Percentiles rank a stretch among this genome's conserved stretches.
Evolutionary conservation across 495 filamentous ascomycete species (phyloP).

Genomic region (Annulohypoxylon maeteangense): DNA sequence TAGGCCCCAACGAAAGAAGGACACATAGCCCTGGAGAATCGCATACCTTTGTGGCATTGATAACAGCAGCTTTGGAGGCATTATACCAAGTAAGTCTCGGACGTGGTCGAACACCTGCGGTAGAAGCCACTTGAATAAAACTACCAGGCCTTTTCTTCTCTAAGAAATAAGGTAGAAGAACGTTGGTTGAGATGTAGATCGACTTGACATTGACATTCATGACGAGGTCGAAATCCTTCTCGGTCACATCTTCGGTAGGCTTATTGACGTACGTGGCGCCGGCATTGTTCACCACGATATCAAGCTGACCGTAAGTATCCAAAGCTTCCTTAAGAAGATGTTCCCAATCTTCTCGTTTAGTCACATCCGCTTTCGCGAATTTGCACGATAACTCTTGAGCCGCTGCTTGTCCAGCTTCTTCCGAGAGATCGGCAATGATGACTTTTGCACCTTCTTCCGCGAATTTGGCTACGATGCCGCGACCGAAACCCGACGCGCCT

Average conservation of each 20-base stretch:
- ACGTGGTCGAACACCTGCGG: slow-evolving; percentile 70
- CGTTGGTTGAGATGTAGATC: slow-evolving; percentile 65
- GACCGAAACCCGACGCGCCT: slow-evolving; percentile 69
- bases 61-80: slow-evolving; percentile 72
- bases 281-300: slow-evolving; percentile 76
- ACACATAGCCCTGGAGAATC: neutral
- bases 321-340: slow-evolving; percentile 58
- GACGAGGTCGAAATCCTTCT: slow-evolving; percentile 72
- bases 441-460: slow-evolving; percentile 68
- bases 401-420: slow-evolving; percentile 58
- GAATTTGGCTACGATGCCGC: slow-evolving; percentile 66
- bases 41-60: slow-evolving; percentile 62
- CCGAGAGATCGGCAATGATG: slow-evolving; percentile 69
- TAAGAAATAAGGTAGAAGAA: slow-evolving; percentile 64
- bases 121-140: slow-evolving; percentile 74
- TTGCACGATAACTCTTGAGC: slow-evolving; percentile 51
- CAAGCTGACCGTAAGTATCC: slow-evolving; percentile 61
- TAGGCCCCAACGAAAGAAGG: neutral
- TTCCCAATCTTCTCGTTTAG: slow-evolving; percentile 62
- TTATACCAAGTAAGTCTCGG: slow-evolving; percentile 78
- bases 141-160: slow-evolving; percentile 67
- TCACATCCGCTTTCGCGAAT: slow-evolving; percentile 64
- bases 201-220: slow-evolving; percentile 75
- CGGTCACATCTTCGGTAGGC: slow-evolving; percentile 67
- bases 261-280: slow-evolving; percentile 77